Evolutionary conservation across 75 land plant genomes (phyloP).

Genomic region (Pinus tabuliformis): DNA sequence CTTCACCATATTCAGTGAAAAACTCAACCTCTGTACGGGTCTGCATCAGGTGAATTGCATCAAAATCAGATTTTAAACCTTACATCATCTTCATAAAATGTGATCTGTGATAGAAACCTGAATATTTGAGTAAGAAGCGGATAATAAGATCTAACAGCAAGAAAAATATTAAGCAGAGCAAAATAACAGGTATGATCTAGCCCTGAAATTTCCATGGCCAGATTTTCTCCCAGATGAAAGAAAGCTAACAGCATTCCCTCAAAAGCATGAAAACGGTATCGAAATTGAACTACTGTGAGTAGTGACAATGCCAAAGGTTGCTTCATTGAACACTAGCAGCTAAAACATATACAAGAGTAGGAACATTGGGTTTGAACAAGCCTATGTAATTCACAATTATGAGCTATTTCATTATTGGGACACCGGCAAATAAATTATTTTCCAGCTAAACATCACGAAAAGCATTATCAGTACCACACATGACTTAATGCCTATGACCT

Average conservation of each 20-base stretch:
- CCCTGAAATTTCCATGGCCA: background rate
- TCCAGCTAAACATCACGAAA: background rate
- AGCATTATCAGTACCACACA: background rate
- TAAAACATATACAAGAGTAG: background rate
- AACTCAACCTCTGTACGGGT: conserved; percentile 24
- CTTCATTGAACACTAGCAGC: background rate
- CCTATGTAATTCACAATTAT: too few species aligned
- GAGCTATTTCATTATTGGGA: too few species aligned
- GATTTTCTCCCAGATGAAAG: background rate
- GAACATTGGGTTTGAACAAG: too few species aligned
- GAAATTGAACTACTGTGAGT: background rate
- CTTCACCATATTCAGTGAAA: conserved; percentile 19
- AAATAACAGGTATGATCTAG: background rate
- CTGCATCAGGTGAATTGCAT: conserved; percentile 9
- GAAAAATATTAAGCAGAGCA: background rate
- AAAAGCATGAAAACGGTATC: background rate
- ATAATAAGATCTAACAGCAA: background rate
- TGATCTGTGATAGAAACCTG: background rate
- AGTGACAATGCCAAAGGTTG: background rate
- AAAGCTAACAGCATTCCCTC: background rate
- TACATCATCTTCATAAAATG: background rate
- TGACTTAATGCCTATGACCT: background rate
- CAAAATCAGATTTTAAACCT: background rate
- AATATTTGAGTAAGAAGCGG: background rate
- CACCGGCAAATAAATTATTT: too few species aligned